Evolutionary conservation across 257 asterid species (phyloP), one percentile per base, ranked within the genome.

Genomic region (Solanum tacnaense): DNA sequence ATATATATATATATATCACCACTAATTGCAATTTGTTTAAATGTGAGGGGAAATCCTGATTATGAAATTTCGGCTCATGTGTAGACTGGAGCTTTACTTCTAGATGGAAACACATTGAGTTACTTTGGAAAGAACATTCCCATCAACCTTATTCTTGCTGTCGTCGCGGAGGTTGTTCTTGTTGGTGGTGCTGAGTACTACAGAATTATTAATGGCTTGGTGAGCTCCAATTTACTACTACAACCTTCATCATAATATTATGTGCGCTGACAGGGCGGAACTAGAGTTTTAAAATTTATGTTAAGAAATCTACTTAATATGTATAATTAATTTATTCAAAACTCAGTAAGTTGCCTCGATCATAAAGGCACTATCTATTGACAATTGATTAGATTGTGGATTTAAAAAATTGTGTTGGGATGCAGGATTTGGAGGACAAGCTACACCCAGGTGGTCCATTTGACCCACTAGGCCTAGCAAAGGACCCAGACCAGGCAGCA

Each of bases 361-460:
- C 16, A 11, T 9, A 65, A 65, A 62, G 15, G 12, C 68, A 60
- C 25, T 60, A 60, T 60, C 68, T 60, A n/a, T 11, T 23, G 18
- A 65, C 16, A 65, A 25, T 65, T 65, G 72, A 65, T 65, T 65
- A 5, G 15, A 65, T 25, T 65, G 72, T n/a, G 32, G 7, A 27
- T 79, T 16, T 44, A 44, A 25, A 0, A 9, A 78, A 39, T 78
- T 79, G 84, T 44, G 21, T 87, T 3, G 34, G 5, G 46, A 18
- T 84, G 70, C 67, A 96, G 99, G 94, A 96, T 72, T 86, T 96
- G 84, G 99, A 96, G 92, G 98, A 96, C 98, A 95, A 91, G 94
- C 97, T 96, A 89, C 98, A 96, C 93, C 98, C 99, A 0, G 98
- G 99, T 44, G 99, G 99, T 76, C 99, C 98, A 16, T 96, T 96